Evolutionary conservation across 1,284 basidiomycete species (phyloP), one percentile per base, ranked within the genome.

Genomic region (Ustilago hordei): DNA sequence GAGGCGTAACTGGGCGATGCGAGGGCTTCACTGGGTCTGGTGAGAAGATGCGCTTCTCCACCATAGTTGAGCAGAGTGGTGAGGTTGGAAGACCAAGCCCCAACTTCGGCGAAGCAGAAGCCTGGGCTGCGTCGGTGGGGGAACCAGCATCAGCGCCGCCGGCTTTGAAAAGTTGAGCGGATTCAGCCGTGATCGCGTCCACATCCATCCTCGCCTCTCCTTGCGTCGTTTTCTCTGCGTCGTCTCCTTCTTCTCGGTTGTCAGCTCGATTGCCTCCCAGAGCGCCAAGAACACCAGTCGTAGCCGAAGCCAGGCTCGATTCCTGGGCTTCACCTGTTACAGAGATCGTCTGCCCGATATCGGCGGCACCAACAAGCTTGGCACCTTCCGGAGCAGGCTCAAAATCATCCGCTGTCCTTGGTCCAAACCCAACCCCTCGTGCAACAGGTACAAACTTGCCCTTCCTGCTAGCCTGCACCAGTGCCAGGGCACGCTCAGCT

Each of bases 11-110:
- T 0, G 75, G 68, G 3, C 75, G 67, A 41, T 68, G 62, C 2
- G 62, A 17, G 4, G 70, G 68, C 47, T 78, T 78, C 13, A 78
- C 75, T 17, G 75, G 75, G 19, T 78, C 75, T 0, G 75, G 75
- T 0, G 70, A 74, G 43, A 76, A 60, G 50, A 75, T 58, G 39
- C 64, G 60, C 8, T 58, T 62, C 34, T 75, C 64, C 8, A n/a
- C 23, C 12, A 50, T 50, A 7, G 67, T 60, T 4, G 68, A 61
- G 28, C 64, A 61, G 8, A 35, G 35, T 4, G 68, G 68, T 32
- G 68, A 66, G 4, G 57, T 54, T 23, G 73, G 68, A 2, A 63
- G 58, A 0, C 64, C 68, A 3, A 64, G 32, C 1, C 68, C 73
- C n/a, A 75, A 11, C 4, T 53, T 39, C 6, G 61, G 36, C 23